Evolutionary conservation across 169 alveolate species (phyloP), one percentile per base, ranked within the genome.

Genomic region (Babesia ovata): DNA sequence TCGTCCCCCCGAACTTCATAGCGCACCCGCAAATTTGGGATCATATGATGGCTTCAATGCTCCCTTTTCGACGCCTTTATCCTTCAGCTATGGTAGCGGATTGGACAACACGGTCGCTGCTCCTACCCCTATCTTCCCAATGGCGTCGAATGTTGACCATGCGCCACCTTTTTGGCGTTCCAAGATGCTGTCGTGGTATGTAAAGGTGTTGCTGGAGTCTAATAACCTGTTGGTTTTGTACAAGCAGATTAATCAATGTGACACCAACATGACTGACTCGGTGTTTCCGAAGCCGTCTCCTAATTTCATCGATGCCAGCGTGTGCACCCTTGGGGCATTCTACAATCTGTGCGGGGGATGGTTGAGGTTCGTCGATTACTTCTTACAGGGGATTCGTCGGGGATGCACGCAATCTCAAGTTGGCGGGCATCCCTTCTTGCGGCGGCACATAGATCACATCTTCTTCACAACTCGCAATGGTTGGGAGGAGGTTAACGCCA

Each of bases 391-490:
- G 12, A 72, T 49, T 21, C 24, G 46, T 9, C 58, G 21, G 21
- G 29, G 10, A 17, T 36, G 19, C 29, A 19, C 44, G 21, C 56
- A 54, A 50, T 76, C 66, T 63, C 50, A 45, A 16, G 50, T 10
- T 17, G 50, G 14, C 14, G 50, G n/a, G 50, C 50, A 45, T 16
- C 86, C 86, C 6, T 76, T 65, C 79, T 11, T 76, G 59, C 65
- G 81, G 33, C 65, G 59, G 22, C 86, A 66, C 49, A n/a, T 76
- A 44, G 72, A 71, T 21, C 77, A 76, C 71, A 44, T 76, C 26
- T 22, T 66, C 29, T 57, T 49, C 63, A 76, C 44, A 21, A 62
- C 54, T 19, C 12, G 36, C 2, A 24, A 48, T 13, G 22, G 13
- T 36, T 76, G 49, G 39, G 29, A 21, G 44, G 53, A 49, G 50